Evolutionary conservation across 2,329 filamentous ascomycete species (phyloP).

Genomic region (Penicillium oxalicum): DNA sequence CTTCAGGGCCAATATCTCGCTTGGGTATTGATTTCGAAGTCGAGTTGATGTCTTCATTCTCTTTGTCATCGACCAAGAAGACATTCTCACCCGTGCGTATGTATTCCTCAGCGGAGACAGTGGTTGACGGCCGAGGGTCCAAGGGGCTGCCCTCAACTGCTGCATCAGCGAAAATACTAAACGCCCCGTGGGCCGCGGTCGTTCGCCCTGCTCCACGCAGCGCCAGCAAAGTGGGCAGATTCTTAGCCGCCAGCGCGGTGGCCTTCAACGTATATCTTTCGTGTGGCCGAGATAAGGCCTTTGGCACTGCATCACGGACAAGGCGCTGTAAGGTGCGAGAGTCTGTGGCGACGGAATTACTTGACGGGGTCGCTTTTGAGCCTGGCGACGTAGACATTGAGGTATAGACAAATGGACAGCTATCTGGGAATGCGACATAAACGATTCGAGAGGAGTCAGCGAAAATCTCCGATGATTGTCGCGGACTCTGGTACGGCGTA

Average conservation of each 20-base stretch:
- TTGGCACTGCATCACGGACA: conserved; percentile 72
- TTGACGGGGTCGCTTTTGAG: conserved; percentile 30
- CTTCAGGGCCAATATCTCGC: neutral
- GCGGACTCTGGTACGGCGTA: conserved; percentile 64
- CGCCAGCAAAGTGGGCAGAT: conserved; percentile 62
- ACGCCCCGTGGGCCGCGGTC: conserved; percentile 69
- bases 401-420: conserved; percentile 67
- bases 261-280: conserved; percentile 64
- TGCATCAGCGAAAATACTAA: conserved; percentile 70
- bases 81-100: conserved; percentile 11
- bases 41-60: conserved; percentile 8
- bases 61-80: conserved; percentile 8
- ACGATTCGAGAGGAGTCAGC: conserved; percentile 65
- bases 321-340: conserved; percentile 61
- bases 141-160: conserved; percentile 47
- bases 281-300: conserved; percentile 69
- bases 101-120: conserved; percentile 29
- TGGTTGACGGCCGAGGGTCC: conserved; percentile 40
- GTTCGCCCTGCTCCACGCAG: conserved; percentile 63
- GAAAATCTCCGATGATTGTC: conserved; percentile 32
- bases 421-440: conserved; percentile 76
- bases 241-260: conserved; percentile 65
- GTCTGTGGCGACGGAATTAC: conserved; percentile 39
- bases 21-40: conserved; percentile 7
- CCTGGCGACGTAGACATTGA: conserved; percentile 44